Evolutionary conservation across 768 basidiomycete genomes (phyloP).

Genomic region (Kwoniella pini): DNA sequence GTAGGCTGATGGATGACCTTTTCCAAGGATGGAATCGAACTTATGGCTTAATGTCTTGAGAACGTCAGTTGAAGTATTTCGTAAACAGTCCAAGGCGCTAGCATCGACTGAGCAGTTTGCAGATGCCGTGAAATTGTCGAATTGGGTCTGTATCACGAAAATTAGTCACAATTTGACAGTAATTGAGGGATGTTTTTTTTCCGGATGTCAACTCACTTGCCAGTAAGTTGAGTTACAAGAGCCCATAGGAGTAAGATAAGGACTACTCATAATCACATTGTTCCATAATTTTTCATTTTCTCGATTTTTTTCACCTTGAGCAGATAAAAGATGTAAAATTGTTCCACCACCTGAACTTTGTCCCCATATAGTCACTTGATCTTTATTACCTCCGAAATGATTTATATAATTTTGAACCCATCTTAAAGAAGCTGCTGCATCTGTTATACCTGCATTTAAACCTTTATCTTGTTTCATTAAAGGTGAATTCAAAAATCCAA

Average conservation of each 20-base stretch:
- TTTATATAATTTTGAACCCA: conserved; percentile 4
- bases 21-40: background rate
- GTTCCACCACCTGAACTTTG: background rate
- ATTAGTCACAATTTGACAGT: no score
- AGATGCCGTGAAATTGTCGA: background rate
- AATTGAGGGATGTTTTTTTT: background rate
- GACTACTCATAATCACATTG: conserved; percentile 1
- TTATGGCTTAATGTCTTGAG: conserved; percentile 1
- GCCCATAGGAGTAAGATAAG: background rate
- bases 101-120: background rate
- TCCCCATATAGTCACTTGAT: conserved; percentile 5
- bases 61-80: background rate
- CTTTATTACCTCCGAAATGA: background rate
- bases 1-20: conserved; percentile 1
- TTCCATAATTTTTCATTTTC: background rate
- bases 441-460: background rate
- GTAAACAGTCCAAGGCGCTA: background rate
- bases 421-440: background rate
- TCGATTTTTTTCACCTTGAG: background rate
- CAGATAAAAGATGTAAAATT: conserved; percentile 1
- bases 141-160: background rate
- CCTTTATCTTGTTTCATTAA: background rate
- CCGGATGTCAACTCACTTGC: conserved; percentile 3
- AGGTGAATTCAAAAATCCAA: background rate
- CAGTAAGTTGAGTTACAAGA: background rate